Base-by-base conservation (phyloP, 2,329 filamentous ascomycete genomes). In the Colletotrichum salicis region DNA sequence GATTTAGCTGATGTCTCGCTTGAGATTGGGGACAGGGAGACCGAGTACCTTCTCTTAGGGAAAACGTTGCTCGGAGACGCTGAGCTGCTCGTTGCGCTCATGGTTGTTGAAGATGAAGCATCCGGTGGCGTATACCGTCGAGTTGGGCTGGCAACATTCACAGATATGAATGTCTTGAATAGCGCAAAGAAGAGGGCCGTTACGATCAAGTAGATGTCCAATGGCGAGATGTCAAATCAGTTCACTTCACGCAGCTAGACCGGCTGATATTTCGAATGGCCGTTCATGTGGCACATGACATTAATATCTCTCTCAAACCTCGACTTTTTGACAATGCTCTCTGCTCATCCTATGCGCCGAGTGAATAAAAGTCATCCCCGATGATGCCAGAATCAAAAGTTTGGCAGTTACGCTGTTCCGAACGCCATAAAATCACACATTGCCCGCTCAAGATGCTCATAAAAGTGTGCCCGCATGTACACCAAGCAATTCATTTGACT, bases 271-370 rank as follows among this genome's bases (percentile, higher is more conserved):
- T 10, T 29, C 2, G 22, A 27, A 70, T n/a, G 13, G 52, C 57
- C 57, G 12, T 11, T 1, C 7, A 48, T n/a, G 51, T 62, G 57
- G 31, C 52, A 24, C 27, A 37, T 58, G 10, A 19, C 31, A 62
- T 62, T 67, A 58, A 67, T 11, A 19, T 57, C 51, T 59, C 48
- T 19, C 48, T 12, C 51, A 37, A 61, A 58, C 45, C 27, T 64
- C 22, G 37, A 37, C 19, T 48, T 41, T 41, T 41, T 31, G 27
- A 41, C 63, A 67, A 62, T 71, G 68, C 64, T 71, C 68, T 57
- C 68, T 62, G 31, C 19, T 48, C 57, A 56, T 52, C 15, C 24
- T 37, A 67, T 67, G 56, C 64, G 64, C 64, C 64, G 57, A 62
- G 51, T 51, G 61, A 62, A 67, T 13, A 35, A 57, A 19, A 8